These are phyloP conservation scores for Rhodotorula sp. DNA, from an alignment of 1,284 basidiomycete genomes.

Conservation along the genomic window DNA sequence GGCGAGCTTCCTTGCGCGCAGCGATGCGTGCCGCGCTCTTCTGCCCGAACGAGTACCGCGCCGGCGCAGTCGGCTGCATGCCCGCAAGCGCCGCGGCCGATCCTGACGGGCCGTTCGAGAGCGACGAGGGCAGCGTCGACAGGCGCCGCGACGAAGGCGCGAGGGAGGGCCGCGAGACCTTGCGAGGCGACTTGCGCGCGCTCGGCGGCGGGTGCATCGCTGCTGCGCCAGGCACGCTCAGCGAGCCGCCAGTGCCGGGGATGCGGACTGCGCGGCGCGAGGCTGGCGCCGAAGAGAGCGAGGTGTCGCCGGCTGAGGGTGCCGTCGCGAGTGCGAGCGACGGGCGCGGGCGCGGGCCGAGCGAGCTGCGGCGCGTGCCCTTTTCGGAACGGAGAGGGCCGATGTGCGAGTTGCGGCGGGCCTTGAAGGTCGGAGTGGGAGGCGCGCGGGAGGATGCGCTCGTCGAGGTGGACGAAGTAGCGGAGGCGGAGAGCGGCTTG, in stretches of 20 bases:
- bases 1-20: constrained; percentile 29
- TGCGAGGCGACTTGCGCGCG: constrained; percentile 24
- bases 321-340: neutral
- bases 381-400: constrained; percentile 40
- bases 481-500: constrained; percentile 1
- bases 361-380: constrained; percentile 27
- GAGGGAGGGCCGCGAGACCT: constrained; percentile 14
- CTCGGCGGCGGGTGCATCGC: neutral
- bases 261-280: neutral
- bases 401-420: constrained; percentile 37
- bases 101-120: neutral
- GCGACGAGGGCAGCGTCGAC: constrained; percentile 8
- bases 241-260: constrained; percentile 8
- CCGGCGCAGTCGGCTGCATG: constrained; percentile 1
- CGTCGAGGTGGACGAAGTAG: neutral
- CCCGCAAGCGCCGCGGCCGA: neutral
- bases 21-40: constrained; percentile 38
- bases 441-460: neutral
- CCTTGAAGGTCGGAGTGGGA: constrained; percentile 12
- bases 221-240: neutral
- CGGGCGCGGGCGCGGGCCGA: constrained; percentile 1
- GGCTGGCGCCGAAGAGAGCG: constrained; percentile 6
- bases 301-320: constrained; percentile 4
- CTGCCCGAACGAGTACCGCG: constrained; percentile 22
- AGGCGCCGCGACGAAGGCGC: constrained; percentile 13